phyloP scores from a whole-genome alignment of 176 grass and related monocot genomes.

The Musa beccarii region DNA sequence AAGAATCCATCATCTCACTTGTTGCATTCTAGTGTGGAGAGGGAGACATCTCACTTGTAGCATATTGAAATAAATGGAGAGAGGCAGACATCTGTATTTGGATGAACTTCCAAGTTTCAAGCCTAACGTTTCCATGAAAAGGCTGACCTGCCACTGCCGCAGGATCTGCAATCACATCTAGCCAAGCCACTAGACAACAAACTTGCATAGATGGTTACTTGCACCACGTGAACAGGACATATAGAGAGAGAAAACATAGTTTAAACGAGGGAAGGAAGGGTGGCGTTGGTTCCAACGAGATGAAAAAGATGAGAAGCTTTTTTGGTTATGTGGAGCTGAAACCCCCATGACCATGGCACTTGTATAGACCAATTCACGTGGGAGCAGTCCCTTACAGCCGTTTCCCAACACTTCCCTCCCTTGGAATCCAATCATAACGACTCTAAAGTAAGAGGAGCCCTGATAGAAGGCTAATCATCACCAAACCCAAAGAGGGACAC shows the following conservation, averaged over 20 bases:
- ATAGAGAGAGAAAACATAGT: background rate
- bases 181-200: slow-evolving; percentile 17
- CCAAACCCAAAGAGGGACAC: background rate
- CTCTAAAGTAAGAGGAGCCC: slow-evolving; percentile 22
- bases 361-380: slow-evolving; percentile 7
- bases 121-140: slow-evolving; percentile 2
- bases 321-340: background rate
- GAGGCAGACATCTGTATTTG: background rate
- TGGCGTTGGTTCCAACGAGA: background rate
- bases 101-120: slow-evolving; percentile 15
- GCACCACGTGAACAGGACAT: slow-evolving; percentile 17
- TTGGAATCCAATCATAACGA: slow-evolving; percentile 28
- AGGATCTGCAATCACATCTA: background rate
- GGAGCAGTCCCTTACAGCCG: slow-evolving; percentile 1
- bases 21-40: background rate
- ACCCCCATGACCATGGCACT: background rate
- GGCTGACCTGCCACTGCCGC: background rate
- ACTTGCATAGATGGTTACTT: slow-evolving; percentile 13
- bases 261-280: background rate
- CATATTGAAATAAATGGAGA: background rate
- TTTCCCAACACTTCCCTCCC: background rate
- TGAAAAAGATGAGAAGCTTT: background rate
- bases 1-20: background rate
- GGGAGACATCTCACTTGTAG: background rate
- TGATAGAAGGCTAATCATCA: slow-evolving; percentile 10